Evolutionary conservation across 345 rosid genomes (phyloP).

Genomic region (Angophora floribunda): DNA sequence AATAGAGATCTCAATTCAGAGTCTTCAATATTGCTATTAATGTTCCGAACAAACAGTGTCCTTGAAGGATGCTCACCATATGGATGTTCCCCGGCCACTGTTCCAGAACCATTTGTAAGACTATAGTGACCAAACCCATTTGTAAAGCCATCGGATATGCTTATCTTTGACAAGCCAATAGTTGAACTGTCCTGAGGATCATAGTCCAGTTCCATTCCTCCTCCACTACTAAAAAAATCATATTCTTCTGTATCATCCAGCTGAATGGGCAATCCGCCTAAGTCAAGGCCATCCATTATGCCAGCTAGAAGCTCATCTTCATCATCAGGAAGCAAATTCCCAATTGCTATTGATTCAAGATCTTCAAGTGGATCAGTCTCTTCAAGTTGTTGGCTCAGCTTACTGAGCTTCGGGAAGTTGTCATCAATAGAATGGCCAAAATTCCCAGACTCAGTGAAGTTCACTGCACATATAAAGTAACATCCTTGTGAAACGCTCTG

Average conservation of each 20-base stretch:
- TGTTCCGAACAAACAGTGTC: constrained; percentile 87
- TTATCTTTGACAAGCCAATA: constrained; percentile 34
- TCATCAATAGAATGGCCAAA: constrained; percentile 36
- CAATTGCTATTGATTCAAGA: constrained; percentile 35
- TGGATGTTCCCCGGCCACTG: constrained; percentile 88
- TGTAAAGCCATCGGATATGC: constrained; percentile 39
- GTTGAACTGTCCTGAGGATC: constrained; percentile 47
- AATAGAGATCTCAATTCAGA: constrained; percentile 75
- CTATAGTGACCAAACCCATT: constrained; percentile 37
- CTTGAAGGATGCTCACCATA: constrained; percentile 97
- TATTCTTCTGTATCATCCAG: constrained; percentile 76
- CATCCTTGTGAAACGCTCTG: not conserved
- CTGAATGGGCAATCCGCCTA: constrained; percentile 46
- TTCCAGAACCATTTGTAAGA: constrained; percentile 52
- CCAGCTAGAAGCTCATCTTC: constrained; percentile 90
- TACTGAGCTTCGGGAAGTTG: constrained; percentile 30
- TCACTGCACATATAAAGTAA: constrained; percentile 39
- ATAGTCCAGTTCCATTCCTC: constrained; percentile 80
- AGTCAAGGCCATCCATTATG: constrained; percentile 66
- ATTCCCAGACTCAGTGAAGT: constrained; percentile 38
- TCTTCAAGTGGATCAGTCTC: constrained; percentile 40
- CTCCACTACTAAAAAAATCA: constrained; percentile 79
- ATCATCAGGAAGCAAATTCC: constrained; percentile 63
- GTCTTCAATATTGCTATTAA: constrained; percentile 92
- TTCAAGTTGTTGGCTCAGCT: constrained; percentile 27